phyloP scores from a whole-genome alignment of 805 yeast genomes.

The Myxozyma melibiosi region DNA sequence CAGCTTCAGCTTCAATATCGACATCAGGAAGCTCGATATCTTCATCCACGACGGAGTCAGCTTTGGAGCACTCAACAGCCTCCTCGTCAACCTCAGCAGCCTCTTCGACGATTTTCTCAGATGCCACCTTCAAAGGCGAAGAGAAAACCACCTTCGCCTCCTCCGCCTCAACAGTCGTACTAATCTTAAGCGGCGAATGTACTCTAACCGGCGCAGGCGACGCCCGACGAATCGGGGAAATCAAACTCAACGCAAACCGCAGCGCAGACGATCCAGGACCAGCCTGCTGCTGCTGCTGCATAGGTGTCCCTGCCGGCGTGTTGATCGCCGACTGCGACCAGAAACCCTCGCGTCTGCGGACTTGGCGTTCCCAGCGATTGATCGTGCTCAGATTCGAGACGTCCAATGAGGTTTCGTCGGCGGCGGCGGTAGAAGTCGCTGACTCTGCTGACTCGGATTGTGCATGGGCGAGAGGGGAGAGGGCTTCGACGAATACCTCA shows the following conservation, averaged over 20 bases:
- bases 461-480: neutral
- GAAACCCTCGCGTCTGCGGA: conserved; percentile 15
- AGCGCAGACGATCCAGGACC: neutral
- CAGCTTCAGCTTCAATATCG: neutral
- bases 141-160: too few species aligned
- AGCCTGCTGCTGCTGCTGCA: neutral
- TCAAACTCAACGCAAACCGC: conserved; percentile 1
- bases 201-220: neutral
- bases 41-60: too few species aligned
- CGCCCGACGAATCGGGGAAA: conserved; percentile 4
- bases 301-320: conserved; percentile 3
- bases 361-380: conserved; percentile 22
- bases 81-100: too few species aligned
- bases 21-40: too few species aligned
- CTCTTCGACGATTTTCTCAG: too few species aligned
- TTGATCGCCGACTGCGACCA: conserved; percentile 16
- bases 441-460: too few species aligned
- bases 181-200: neutral
- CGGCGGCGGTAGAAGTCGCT: neutral
- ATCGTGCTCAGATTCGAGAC: conserved; percentile 24
- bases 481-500: conserved; percentile 1
- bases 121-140: too few species aligned
- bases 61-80: too few species aligned
- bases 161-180: neutral
- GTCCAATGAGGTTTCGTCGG: neutral